Evolutionary conservation across 1,284 basidiomycete species (phyloP).

Genomic region (Austroboletus novae-zelandiae): DNA sequence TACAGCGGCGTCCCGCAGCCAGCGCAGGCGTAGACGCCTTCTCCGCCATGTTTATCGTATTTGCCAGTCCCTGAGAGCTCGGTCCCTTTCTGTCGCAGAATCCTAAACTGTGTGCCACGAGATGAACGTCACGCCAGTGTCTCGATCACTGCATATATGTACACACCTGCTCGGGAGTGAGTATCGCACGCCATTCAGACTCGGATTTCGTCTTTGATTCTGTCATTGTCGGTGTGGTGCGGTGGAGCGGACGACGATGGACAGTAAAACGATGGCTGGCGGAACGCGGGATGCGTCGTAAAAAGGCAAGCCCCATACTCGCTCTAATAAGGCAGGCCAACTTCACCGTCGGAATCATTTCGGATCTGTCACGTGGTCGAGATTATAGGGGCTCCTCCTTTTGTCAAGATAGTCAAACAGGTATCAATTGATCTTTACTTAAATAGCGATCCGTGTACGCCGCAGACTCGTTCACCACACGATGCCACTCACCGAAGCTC

Average conservation of each 20-base stretch:
- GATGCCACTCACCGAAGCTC: constrained; percentile 14
- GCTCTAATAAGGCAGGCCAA: no score
- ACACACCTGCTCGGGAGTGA: constrained; percentile 78
- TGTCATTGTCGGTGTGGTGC: constrained; percentile 14
- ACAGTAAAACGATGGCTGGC: background rate
- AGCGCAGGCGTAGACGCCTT: constrained; percentile 73
- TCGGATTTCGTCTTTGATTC: constrained; percentile 57
- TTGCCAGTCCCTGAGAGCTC: constrained; percentile 76
- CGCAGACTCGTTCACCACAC: background rate
- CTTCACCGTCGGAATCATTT: background rate
- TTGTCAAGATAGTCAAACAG: no score
- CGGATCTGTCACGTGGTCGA: no score
- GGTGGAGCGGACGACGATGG: constrained; percentile 6
- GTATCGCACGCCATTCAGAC: constrained; percentile 82
- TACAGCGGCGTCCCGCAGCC: constrained; percentile 76
- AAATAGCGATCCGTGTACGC: no score
- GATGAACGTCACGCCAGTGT: background rate
- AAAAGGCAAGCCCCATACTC: background rate
- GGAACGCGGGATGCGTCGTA: background rate
- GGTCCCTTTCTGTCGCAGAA: constrained; percentile 86
- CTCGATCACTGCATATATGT: background rate
- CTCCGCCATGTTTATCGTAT: constrained; percentile 68
- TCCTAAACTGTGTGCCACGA: constrained; percentile 61
- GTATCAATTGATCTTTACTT: no score
- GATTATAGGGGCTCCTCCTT: no score